These are phyloP conservation scores for Epicoccum sorghinum DNA, from an alignment of 2,329 filamentous ascomycete genomes.

Conservation along the genomic window DNA sequence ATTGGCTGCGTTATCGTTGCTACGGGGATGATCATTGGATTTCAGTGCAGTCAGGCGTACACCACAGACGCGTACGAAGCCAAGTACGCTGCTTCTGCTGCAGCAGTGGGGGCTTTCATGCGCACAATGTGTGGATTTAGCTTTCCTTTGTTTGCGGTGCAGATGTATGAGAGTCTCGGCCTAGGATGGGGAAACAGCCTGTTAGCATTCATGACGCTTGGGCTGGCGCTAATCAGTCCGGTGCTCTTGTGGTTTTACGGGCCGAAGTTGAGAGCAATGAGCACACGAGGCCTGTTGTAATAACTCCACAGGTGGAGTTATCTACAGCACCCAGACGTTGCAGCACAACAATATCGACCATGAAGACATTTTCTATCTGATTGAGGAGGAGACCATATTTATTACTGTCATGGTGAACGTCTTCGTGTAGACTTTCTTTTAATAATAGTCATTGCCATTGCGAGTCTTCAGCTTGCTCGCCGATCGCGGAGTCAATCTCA, in stretches of 20 bases:
- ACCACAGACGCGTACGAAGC: conserved; percentile 67
- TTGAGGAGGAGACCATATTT: too few species aligned
- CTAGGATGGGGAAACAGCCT: conserved; percentile 65
- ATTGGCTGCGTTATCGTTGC: conserved; percentile 59
- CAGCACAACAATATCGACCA: too few species aligned
- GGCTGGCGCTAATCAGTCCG: conserved; percentile 56
- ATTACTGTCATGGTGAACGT: too few species aligned
- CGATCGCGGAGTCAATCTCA: background rate
- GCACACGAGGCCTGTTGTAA: conserved; percentile 22
- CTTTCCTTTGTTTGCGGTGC: conserved; percentile 62
- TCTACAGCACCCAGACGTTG: background rate
- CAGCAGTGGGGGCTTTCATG: conserved; percentile 66
- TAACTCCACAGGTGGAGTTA: background rate
- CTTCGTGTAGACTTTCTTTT: too few species aligned
- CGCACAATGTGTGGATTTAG: conserved; percentile 61
- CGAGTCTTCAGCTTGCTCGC: background rate
- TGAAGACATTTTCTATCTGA: too few species aligned
- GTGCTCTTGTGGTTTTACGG: conserved; percentile 53
- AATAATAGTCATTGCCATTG: background rate
- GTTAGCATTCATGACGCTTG: conserved; percentile 58
- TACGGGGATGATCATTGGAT: conserved; percentile 57
- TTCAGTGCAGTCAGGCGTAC: conserved; percentile 67
- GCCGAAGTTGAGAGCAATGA: conserved; percentile 37
- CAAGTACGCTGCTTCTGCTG: conserved; percentile 51
- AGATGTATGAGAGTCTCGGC: conserved; percentile 64